A percentile compares a stretch with the other conserved stretches of the same genome.
Evolutionary conservation across 805 yeast species (phyloP).

Genomic region (Lachancea kluyveri): DNA sequence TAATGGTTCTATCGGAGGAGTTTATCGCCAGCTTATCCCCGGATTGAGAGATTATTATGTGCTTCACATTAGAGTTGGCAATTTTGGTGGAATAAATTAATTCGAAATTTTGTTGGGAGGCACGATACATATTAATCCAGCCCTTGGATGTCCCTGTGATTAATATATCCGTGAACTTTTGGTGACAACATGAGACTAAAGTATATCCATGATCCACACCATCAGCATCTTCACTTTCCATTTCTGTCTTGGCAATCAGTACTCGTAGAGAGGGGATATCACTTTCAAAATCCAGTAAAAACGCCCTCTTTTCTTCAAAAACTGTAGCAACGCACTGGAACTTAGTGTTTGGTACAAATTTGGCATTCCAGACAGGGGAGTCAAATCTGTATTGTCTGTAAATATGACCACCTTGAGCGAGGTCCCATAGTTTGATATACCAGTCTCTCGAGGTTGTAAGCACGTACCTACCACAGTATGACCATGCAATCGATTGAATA

Average conservation of each 20-base stretch:
- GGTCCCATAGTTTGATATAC: slow-evolving; percentile 77
- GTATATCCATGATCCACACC: slow-evolving; percentile 24
- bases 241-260: neutral
- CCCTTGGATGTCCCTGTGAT: slow-evolving; percentile 82
- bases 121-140: slow-evolving; percentile 47
- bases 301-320: slow-evolving; percentile 51
- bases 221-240: slow-evolving; percentile 28
- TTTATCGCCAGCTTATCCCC: slow-evolving; percentile 64
- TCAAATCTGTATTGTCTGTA: slow-evolving; percentile 46
- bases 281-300: slow-evolving; percentile 16
- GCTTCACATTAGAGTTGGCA: slow-evolving; percentile 68
- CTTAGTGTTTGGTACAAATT: slow-evolving; percentile 29
- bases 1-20: slow-evolving; percentile 67
- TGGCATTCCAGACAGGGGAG: slow-evolving; percentile 63
- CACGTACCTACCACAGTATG: slow-evolving; percentile 60
- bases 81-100: slow-evolving; percentile 47
- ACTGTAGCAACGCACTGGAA: slow-evolving; percentile 53
- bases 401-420: slow-evolving; percentile 36
- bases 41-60: slow-evolving; percentile 50
- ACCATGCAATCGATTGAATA: slow-evolving; percentile 73
- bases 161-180: slow-evolving; percentile 37
- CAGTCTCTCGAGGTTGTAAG: slow-evolving; percentile 77
- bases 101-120: slow-evolving; percentile 14
- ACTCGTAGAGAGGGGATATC: slow-evolving; percentile 4
- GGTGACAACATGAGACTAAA: slow-evolving; percentile 26